Evolutionary conservation across 257 asterid genomes (phyloP).

Genomic region (Nicotiana benthamiana): DNA sequence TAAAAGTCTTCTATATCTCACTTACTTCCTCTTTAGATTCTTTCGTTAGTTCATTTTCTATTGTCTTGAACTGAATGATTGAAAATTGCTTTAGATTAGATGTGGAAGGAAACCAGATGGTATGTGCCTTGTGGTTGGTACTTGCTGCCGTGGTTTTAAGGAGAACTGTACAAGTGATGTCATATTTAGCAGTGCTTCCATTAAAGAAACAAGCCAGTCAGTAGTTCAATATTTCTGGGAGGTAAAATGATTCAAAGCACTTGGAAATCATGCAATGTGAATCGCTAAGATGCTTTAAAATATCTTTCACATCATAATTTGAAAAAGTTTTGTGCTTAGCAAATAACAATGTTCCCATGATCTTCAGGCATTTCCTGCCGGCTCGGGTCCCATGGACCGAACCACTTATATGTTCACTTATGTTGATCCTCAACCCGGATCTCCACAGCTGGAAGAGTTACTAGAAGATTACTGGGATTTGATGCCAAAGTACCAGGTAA

Average conservation of each 20-base stretch:
- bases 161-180: constrained; percentile 76
- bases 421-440: constrained; percentile 72
- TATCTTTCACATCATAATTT: not conserved
- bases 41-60: not conserved
- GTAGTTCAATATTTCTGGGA: constrained; percentile 93
- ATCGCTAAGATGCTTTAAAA: not conserved
- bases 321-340: not conserved
- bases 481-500: constrained; percentile 92
- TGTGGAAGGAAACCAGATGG: constrained; percentile 91
- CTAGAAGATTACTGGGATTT: constrained; percentile 92
- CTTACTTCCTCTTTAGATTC: not conserved
- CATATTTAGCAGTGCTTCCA: constrained; percentile 66
- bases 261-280: not conserved
- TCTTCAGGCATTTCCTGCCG: constrained; percentile 91
- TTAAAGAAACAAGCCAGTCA: constrained; percentile 62
- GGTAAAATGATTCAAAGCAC: constrained; percentile 31
- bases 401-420: constrained; percentile 97
- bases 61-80: constrained; percentile 18
- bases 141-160: constrained; percentile 77
- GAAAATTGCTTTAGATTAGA: constrained; percentile 55
- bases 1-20: not conserved
- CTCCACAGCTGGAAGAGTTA: constrained; percentile 77
- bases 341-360: constrained; percentile 11
- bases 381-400: constrained; percentile 76
- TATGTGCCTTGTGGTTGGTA: constrained; percentile 89